Evolutionary conservation across 768 basidiomycete genomes (phyloP).

Genomic region (Phanerochaete sordida): DNA sequence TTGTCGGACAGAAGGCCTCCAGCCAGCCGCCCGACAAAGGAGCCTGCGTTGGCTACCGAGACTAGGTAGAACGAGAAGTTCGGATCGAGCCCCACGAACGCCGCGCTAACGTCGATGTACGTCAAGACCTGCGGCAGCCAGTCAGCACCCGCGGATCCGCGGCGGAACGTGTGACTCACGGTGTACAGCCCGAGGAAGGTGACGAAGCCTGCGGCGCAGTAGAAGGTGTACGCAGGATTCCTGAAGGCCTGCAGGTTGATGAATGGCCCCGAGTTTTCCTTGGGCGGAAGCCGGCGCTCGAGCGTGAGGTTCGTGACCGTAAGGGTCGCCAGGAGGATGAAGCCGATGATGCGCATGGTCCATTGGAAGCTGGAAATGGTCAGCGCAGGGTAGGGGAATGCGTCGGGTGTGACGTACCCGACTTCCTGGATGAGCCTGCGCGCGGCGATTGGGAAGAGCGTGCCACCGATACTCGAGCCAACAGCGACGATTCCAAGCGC

Average conservation of each 20-base stretch:
- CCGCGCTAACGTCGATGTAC: slow-evolving; percentile 60
- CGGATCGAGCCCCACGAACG: slow-evolving; percentile 40
- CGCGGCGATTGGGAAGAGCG: slow-evolving; percentile 59
- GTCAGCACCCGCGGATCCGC: slow-evolving; percentile 19
- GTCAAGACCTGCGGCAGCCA: slow-evolving; percentile 47
- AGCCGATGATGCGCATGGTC: slow-evolving; percentile 71
- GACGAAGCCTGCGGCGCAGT: slow-evolving; percentile 53
- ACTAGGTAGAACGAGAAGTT: slow-evolving; percentile 63
- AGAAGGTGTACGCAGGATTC: slow-evolving; percentile 50
- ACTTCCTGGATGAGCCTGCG: slow-evolving; percentile 51
- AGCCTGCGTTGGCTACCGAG: slow-evolving; percentile 65
- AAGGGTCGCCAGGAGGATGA: slow-evolving; percentile 52
- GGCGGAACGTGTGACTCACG: slow-evolving; percentile 37
- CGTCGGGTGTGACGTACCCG: slow-evolving; percentile 38
- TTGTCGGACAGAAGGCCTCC: slow-evolving; percentile 54
- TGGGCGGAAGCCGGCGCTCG: slow-evolving; percentile 50
- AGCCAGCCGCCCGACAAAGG: slow-evolving; percentile 56
- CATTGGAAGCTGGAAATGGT: slow-evolving; percentile 56
- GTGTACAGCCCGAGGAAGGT: slow-evolving; percentile 72
- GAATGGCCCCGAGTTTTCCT: slow-evolving; percentile 50
- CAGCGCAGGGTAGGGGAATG: background rate
- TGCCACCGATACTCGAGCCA: slow-evolving; percentile 69
- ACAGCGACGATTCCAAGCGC: slow-evolving; percentile 62
- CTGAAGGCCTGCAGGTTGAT: slow-evolving; percentile 58
- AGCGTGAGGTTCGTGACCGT: slow-evolving; percentile 48